Evolutionary conservation across 2,329 filamentous ascomycete species (phyloP).

Genomic region (Aspergillus viridinutans): DNA sequence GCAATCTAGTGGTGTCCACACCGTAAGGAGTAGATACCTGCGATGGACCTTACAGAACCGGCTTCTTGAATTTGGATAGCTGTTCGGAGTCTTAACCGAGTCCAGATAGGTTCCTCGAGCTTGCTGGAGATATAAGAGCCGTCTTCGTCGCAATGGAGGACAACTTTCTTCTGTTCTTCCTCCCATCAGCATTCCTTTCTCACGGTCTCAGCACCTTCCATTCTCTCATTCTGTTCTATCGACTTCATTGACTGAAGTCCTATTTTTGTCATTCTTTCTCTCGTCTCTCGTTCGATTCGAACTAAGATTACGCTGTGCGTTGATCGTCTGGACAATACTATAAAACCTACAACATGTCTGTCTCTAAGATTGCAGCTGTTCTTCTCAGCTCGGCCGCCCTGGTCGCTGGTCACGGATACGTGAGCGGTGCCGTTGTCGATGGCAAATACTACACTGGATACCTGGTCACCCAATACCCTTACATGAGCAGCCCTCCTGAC

Average conservation of each 20-base stretch:
- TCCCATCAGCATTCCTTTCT: conserved; percentile 29
- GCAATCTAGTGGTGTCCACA: conserved; percentile 14
- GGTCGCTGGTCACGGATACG: conserved; percentile 39
- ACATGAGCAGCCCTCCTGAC: conserved; percentile 34
- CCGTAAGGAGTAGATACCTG: conserved; percentile 6
- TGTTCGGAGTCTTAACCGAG: conserved; percentile 10
- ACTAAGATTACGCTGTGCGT: conserved; percentile 30
- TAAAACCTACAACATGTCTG: conserved; percentile 25
- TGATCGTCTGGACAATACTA: conserved; percentile 12
- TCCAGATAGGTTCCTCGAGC: neutral
- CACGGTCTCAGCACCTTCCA: conserved; percentile 26
- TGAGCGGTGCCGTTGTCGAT: conserved; percentile 33
- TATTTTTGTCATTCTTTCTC: conserved; percentile 26
- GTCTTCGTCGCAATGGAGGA: conserved; percentile 1
- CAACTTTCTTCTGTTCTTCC: conserved; percentile 10
- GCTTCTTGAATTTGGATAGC: conserved; percentile 6
- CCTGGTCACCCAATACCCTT: conserved; percentile 33
- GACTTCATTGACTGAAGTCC: conserved; percentile 35
- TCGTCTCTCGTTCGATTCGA: conserved; percentile 15
- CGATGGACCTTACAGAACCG: conserved; percentile 14
- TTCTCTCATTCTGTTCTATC: conserved; percentile 23
- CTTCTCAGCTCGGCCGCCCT: conserved; percentile 33
- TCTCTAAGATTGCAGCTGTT: conserved; percentile 30
- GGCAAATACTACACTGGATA: conserved; percentile 40
- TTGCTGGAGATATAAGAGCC: conserved; percentile 14